Conservation (phyloP, 352 stramenopile genomes). For the Pythium phragmiticola region DNA sequence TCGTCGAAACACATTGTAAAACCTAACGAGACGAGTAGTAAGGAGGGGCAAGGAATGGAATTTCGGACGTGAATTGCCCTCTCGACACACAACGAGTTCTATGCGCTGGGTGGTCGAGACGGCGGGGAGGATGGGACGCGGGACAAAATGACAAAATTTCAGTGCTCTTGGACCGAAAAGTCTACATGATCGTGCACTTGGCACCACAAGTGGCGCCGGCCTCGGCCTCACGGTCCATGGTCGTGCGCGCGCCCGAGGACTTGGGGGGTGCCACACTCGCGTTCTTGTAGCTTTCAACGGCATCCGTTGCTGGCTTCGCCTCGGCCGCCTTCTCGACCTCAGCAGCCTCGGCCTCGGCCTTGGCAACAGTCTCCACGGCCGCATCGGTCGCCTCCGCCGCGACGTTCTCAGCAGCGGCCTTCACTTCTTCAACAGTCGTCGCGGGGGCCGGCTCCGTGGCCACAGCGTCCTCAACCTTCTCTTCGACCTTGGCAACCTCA, state of each 20-base stretch:
- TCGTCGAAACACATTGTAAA: not conserved
- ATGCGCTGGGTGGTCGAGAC: slow-evolving; percentile 6
- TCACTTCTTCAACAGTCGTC: slow-evolving; percentile 19
- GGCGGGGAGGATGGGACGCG: not conserved
- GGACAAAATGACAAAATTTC: slow-evolving; percentile 19
- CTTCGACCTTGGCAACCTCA: slow-evolving; percentile 30
- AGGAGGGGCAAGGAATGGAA: not conserved
- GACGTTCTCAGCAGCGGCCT: slow-evolving; percentile 19
- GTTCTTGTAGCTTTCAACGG: slow-evolving; percentile 67
- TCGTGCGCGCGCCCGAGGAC: slow-evolving; percentile 35
- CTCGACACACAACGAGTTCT: slow-evolving; percentile 6
- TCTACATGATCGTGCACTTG: slow-evolving; percentile 65
- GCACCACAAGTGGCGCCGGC: slow-evolving; percentile 35
- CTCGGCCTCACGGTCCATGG: slow-evolving; percentile 52
- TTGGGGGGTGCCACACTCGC: slow-evolving; percentile 46
- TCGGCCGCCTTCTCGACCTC: slow-evolving; percentile 17
- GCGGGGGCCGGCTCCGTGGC: not conserved
- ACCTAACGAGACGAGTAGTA: not conserved
- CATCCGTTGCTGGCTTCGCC: not conserved
- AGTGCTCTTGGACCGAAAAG: slow-evolving; percentile 6
- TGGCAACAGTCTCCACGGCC: slow-evolving; percentile 32
- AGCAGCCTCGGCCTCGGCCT: slow-evolving; percentile 22
- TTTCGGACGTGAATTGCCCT: slow-evolving; percentile 4
- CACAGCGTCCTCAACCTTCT: not conserved
- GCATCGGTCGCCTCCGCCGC: slow-evolving; percentile 17